Percentiles rank a stretch among this genome's conserved stretches.
phyloP scores from a whole-genome alignment of 1,139 yeast species.

The Kodamaea alishanica region DNA sequence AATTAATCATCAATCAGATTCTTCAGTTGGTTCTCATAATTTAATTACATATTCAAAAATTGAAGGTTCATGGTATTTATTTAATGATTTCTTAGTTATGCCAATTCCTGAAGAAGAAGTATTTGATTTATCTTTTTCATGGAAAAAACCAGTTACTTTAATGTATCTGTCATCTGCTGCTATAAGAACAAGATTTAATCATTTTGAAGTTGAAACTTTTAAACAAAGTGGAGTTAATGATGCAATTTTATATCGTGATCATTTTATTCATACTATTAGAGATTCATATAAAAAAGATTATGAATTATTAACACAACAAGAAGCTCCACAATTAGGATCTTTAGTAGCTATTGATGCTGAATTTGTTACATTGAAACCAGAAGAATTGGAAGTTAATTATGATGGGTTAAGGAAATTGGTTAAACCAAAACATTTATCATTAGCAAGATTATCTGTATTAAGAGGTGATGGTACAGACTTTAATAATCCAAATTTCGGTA shows the following conservation, averaged over 20 bases:
- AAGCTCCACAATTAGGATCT: slow-evolving; percentile 72
- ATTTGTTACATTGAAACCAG: slow-evolving; percentile 80
- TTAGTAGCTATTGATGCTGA: slow-evolving; percentile 95
- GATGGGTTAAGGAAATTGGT: slow-evolving; percentile 67
- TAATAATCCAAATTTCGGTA: slow-evolving; percentile 60
- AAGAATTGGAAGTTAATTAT: slow-evolving; percentile 67
- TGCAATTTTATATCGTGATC: slow-evolving; percentile 68
- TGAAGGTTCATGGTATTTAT: slow-evolving; percentile 70
- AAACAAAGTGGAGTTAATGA: slow-evolving; percentile 43
- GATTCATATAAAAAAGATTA: slow-evolving; percentile 60
- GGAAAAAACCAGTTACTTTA: slow-evolving; percentile 82
- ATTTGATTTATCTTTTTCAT: slow-evolving; percentile 60
- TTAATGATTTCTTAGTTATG: slow-evolving; percentile 90
- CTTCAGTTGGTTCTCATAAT: slow-evolving; percentile 47
- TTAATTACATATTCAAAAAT: slow-evolving; percentile 57
- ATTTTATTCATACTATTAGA: slow-evolving; percentile 68
- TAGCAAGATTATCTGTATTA: slow-evolving; percentile 87
- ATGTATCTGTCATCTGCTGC: slow-evolving; percentile 54
- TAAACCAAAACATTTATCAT: slow-evolving; percentile 69
- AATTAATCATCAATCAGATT: slow-evolving; percentile 53
- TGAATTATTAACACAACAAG: slow-evolving; percentile 57
- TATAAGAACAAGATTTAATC: slow-evolving; percentile 20
- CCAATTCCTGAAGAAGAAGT: slow-evolving; percentile 72
- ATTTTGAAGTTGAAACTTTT: slow-evolving; percentile 22
- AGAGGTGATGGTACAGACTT: slow-evolving; percentile 48